Conservation (phyloP, 2,329 filamentous ascomycete genomes). For the Talaromyces piceae region DNA sequence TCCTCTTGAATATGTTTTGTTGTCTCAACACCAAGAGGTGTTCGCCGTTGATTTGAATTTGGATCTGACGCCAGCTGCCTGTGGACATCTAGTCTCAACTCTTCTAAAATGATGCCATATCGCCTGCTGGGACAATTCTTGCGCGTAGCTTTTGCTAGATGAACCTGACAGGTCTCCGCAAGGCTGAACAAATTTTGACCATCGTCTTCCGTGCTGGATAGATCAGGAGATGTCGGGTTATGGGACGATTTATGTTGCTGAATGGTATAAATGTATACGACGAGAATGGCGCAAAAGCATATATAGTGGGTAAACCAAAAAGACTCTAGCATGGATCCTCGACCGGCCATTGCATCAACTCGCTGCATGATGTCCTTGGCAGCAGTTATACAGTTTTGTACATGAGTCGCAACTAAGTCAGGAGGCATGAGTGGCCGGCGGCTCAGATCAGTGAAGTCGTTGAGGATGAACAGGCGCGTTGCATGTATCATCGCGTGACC, state of each 20-base stretch:
- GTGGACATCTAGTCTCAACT: constrained; percentile 37
- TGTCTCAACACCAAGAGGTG: not conserved
- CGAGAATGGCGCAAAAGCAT: constrained; percentile 35
- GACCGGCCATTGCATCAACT: constrained; percentile 28
- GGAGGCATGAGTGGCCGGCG: constrained; percentile 23
- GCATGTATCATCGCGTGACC: constrained; percentile 34
- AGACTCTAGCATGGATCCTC: constrained; percentile 30
- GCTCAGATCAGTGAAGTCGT: constrained; percentile 30
- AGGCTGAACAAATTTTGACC: constrained; percentile 31
- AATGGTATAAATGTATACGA: constrained; percentile 37
- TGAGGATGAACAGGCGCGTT: constrained; percentile 30
- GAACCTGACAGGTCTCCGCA: constrained; percentile 39
- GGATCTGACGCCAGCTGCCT: constrained; percentile 18
- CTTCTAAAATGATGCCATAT: constrained; percentile 44
- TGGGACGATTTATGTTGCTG: constrained; percentile 25
- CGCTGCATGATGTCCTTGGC: constrained; percentile 34
- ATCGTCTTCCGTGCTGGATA: constrained; percentile 15
- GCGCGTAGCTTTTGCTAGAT: constrained; percentile 41
- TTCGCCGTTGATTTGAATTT: not conserved
- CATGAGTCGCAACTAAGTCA: constrained; percentile 28
- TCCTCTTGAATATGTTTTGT: not conserved
- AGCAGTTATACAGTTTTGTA: constrained; percentile 38
- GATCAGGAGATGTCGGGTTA: constrained; percentile 15
- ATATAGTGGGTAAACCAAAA: constrained; percentile 41
- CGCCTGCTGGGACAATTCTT: constrained; percentile 41